Evolutionary conservation across 2,329 filamentous ascomycete species (phyloP), one percentile per base, ranked within the genome.

Genomic region (Beauveria rudraprayagi): DNA sequence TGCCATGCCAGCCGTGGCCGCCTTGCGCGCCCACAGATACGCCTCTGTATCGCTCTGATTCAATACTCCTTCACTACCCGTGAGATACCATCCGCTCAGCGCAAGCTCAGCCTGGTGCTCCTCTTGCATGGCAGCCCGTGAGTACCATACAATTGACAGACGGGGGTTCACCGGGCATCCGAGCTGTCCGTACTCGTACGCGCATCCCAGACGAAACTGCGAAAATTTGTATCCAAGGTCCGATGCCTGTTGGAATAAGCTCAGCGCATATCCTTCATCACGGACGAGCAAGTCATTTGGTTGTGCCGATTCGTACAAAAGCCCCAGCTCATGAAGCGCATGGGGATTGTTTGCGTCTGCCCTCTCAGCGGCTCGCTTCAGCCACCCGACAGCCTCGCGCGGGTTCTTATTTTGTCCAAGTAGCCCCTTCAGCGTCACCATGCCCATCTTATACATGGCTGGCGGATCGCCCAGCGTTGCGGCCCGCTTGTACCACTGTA

Each of bases 371-470:
- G 94, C 94, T 50, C 92, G 86, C 77, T 96, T 96, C 58, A 99
- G 81, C 92, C 94, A 97, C 24, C 85, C 87, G 26, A 97, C 84
- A 19, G 92, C 92, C 75, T 97, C 94, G 48, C 89, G 83, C 3
- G 91, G 84, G 70, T 95, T 96, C 70, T 81, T 85, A 26, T 81
- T 83, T 71, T 97, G 92, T 4, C 92, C 92, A n/a, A 99, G 82
- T 30, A 97, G 80, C 11, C 93, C 94, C 74, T 97, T 97, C 60
- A 97, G 83, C 64, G 91, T 78, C 66, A 99, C 96, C 88, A 97
- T 96, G 62, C 94, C 94, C 75, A 97, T 86, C 75, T 99, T 99
- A 78, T 97, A 99, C 91, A 97, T 96, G 34, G 92, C 94, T 0
- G 93, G 90, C 1, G 89, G 88, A 70, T 99, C 93, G 3, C 94